Percentiles rank a stretch among this genome's conserved stretches.
phyloP scores from a whole-genome alignment of 768 basidiomycete genomes.

The Tylopilus rubrobrunneus region DNA sequence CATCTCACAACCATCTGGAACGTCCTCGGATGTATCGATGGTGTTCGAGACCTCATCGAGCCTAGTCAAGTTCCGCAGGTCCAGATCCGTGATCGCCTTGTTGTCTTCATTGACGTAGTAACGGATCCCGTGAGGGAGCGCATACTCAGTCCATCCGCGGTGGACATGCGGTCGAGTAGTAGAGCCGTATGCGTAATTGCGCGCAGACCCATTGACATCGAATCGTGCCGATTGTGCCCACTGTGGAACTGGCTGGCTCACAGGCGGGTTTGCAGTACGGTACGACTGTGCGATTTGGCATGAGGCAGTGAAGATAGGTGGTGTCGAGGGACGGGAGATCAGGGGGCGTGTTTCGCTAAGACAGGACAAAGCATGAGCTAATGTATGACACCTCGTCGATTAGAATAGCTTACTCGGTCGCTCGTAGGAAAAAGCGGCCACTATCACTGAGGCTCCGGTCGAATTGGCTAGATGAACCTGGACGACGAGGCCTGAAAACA shows the following conservation, averaged over 20 bases:
- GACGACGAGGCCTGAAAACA: slow-evolving; percentile 14
- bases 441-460: slow-evolving; percentile 15
- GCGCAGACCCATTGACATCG: slow-evolving; percentile 30
- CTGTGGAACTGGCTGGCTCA: slow-evolving; percentile 28
- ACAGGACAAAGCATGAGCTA: not conserved
- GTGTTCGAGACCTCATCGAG: slow-evolving; percentile 40
- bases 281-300: slow-evolving; percentile 25
- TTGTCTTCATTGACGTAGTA: slow-evolving; percentile 68
- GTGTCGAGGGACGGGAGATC: slow-evolving; percentile 36
- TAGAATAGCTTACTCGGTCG: slow-evolving; percentile 24
- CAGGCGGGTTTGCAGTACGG: slow-evolving; percentile 12
- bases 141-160: slow-evolving; percentile 73
- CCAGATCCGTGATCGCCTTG: slow-evolving; percentile 66
- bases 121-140: slow-evolving; percentile 65
- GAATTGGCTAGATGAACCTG: slow-evolving; percentile 16
- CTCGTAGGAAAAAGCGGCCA: slow-evolving; percentile 8
- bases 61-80: slow-evolving; percentile 50
- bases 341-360: slow-evolving; percentile 54
- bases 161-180: slow-evolving; percentile 17
- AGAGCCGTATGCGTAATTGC: slow-evolving; percentile 26
- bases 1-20: slow-evolving; percentile 49
- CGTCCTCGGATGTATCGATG: slow-evolving; percentile 28
- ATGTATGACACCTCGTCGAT: too few relatives aligned
- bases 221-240: slow-evolving; percentile 25
- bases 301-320: slow-evolving; percentile 21